Percentiles rank a stretch among this genome's conserved stretches.
phyloP scores from a whole-genome alignment of 1,139 yeast genomes.

The Geotrichum aggregatum region DNA sequence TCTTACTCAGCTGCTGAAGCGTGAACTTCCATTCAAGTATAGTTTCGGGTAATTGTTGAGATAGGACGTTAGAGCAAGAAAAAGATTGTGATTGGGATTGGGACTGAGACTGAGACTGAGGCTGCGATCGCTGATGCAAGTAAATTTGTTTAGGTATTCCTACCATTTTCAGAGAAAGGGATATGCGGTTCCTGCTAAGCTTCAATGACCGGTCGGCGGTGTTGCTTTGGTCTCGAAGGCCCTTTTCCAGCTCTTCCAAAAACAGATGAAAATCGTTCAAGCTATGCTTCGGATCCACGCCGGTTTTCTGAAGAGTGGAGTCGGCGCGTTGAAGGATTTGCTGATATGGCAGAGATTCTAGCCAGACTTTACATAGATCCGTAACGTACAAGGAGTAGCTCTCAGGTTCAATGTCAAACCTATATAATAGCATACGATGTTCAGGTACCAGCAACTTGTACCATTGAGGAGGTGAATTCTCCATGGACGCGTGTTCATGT shows the following conservation, averaged over 20 bases:
- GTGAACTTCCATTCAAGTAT: slow-evolving; percentile 8
- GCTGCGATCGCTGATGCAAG: not conserved
- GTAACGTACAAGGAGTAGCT: slow-evolving; percentile 14
- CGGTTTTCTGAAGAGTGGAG: not conserved
- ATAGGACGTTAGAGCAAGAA: not conserved
- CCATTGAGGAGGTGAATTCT: slow-evolving; percentile 14
- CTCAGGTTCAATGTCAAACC: slow-evolving; percentile 15
- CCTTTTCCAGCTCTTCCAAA: not conserved
- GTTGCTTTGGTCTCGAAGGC: not conserved
- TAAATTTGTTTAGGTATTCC: not conserved
- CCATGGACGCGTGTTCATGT: slow-evolving; percentile 3
- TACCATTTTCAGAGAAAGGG: not conserved
- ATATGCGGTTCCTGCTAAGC: not conserved
- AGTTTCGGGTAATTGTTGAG: not conserved
- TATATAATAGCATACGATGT: slow-evolving; percentile 10
- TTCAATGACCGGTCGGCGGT: not conserved
- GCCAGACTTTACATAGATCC: slow-evolving; percentile 11
- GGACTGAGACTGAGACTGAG: not conserved
- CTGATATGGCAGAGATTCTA: slow-evolving; percentile 10
- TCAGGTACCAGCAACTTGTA: slow-evolving; percentile 11
- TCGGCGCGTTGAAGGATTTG: slow-evolving; percentile 10
- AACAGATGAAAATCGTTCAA: not conserved
- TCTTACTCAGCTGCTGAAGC: not conserved
- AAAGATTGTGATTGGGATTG: not conserved
- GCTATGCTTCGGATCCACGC: slow-evolving; percentile 6